These are phyloP conservation scores for Xylona heveae DNA, from an alignment of 495 filamentous ascomycete genomes.

Conservation along the genomic window DNA sequence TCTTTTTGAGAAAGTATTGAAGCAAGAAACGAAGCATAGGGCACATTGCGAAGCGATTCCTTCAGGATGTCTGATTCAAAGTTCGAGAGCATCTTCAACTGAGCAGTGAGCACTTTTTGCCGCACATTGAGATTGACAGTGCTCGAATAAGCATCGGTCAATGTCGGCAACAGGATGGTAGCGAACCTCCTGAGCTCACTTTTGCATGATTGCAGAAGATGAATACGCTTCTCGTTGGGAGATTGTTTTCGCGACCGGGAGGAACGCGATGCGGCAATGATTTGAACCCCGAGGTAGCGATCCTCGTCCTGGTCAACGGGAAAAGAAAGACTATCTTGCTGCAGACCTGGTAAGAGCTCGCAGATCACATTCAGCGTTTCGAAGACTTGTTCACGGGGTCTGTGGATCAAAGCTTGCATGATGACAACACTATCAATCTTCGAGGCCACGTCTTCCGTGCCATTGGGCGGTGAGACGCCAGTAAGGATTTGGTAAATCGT, in stretches of 20 bases:
- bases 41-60: conserved; percentile 72
- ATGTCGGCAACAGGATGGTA: conserved; percentile 82
- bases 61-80: conserved; percentile 63
- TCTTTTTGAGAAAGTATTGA: conserved; percentile 94
- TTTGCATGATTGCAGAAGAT: conserved; percentile 60
- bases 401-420: conserved; percentile 95
- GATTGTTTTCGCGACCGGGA: conserved; percentile 31
- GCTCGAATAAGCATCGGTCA: conserved; percentile 94
- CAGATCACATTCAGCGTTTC: conserved; percentile 97
- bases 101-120: conserved; percentile 88
- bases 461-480: conserved; percentile 75
- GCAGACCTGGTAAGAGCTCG: conserved; percentile 64
- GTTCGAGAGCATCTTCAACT: conserved; percentile 97
- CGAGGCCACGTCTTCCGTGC: conserved; percentile 55
- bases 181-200: conserved; percentile 78
- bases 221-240: conserved; percentile 54
- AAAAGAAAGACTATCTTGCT: conserved; percentile 24
- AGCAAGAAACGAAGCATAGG: conserved; percentile 93
- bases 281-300: conserved; percentile 18
- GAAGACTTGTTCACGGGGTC: conserved; percentile 88
- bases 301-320: conserved; percentile 30
- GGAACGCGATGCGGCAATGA: conserved; percentile 16
- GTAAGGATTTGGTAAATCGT: conserved; percentile 96
- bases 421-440: conserved; percentile 95
- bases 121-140: conserved; percentile 95